Base-by-base conservation (phyloP, 2,329 filamentous ascomycete genomes). In the Mycosphaerelloides madeirae region DNA sequence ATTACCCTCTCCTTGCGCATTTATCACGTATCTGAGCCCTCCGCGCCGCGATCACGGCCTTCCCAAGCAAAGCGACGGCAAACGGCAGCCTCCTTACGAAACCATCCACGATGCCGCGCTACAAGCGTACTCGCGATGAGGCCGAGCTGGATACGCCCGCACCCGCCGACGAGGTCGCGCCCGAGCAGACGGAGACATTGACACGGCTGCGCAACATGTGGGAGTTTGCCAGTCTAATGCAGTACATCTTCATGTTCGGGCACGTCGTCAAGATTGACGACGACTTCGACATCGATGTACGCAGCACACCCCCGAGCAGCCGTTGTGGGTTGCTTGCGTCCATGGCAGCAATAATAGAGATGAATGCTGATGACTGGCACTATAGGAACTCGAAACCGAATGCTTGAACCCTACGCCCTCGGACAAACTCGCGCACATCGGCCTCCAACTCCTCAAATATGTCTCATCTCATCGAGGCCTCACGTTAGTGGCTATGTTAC, bases 161-260 rank as follows among this genome's bases (percentile, higher is more conserved):
- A 43, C 53, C 57, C 20, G 35, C 46, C 14, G 34, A 35, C 28
- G 31, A 45, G 6, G 38, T 60, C 29, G 46, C 55, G 25, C 50
- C 58, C 16, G 53, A 58, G 45, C 28, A 58, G 22, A 46, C 60
- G 68, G 65, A 65, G 66, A 58, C 81, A 43, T 73, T 94, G 20
- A 71, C 80, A 46, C 81, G 76, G 54, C 78, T 97, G 55, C 81
- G 91, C 52, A 93, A 87, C 64, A 89, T 87, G 77, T 97, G 91
- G 90, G 86, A 96, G 67, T 96, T 97, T 68, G 87, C 91, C 49
- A 91, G 89, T 61, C 72, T 97, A 6, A 89, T 85, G 70, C 91
- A 98, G 69, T 98, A 89, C 78, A 87, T 97, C 49, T 86, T 84
- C 65, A 80, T 91, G 31, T 98, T 98, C 66, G 90, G 91, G 50